Evolutionary conservation across 768 basidiomycete species (phyloP), one percentile per base, ranked within the genome.

Genomic region (Kockovaella imperatae): DNA sequence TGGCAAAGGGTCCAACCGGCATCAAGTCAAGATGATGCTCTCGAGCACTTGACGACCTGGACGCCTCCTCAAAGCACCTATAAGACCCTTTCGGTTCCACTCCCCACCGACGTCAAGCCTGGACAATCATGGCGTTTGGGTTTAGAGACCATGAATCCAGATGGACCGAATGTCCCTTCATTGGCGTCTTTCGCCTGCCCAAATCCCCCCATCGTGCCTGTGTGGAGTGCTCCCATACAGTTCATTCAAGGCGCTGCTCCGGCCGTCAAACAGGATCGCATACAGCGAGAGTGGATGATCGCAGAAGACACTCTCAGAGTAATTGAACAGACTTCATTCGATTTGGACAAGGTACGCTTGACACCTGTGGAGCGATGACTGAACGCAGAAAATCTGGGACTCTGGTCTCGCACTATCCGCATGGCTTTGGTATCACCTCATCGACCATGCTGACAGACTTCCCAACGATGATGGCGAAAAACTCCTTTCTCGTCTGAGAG

Each of bases 321-420:
- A 20, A 74, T 72, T 15, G 90, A 95, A 62, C 83, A 86, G 61
- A 89, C 85, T 0, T 85, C 85, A 2, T 93, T 87, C 65, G 90
- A 91, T 63, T 75, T 93, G 3, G 90, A 95, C 75, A 93, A 95
- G 80, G 90, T 87, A 54, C 64, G 76, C 56, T 20, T 42, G 39
- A 35, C n/a, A 42, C 34, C 17, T 32, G 17, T 25, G 29, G 29
- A 25, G 30, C 35, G 3, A n/a, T 18, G 5, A 32, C 30, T 42
- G 38, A 54, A 30, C 23, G 28, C 73, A 93, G 90, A 93, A 93
- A 87, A 78, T 93, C 45, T 95, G 90, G 90, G 89, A 93, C 66
- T 90, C 88, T 35, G 90, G 90, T 2, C 77, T 93, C 39, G 88
- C 86, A 5, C 72, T 90, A 17, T 82, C 84, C 49, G 79, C 87